These are phyloP conservation scores for Gonapodya sp. DNA, from an alignment of 192 early-diverging fungal genomes.

Conservation along the genomic window DNA sequence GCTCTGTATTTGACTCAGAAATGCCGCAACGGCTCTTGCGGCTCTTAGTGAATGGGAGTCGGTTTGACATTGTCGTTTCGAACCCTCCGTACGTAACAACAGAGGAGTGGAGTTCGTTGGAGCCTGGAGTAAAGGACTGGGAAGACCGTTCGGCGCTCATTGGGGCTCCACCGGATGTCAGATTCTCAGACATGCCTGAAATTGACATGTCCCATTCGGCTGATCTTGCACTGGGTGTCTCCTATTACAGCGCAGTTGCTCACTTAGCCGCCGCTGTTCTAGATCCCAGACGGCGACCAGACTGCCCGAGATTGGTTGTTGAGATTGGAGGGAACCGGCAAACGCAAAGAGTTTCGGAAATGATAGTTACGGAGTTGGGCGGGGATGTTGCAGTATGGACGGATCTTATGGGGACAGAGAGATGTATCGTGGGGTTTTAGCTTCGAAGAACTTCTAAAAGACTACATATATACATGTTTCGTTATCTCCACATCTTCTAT, in stretches of 20 bases:
- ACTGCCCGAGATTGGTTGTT: constrained; percentile 55
- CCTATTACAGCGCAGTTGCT: constrained; percentile 48
- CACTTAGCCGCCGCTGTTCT: constrained; percentile 28
- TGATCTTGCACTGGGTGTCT: constrained; percentile 38
- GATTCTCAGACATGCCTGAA: background rate
- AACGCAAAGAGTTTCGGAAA: constrained; percentile 28
- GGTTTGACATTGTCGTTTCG: constrained; percentile 66
- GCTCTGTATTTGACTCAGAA: background rate
- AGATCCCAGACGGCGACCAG: background rate
- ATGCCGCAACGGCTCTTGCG: constrained; percentile 9
- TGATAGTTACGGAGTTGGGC: constrained; percentile 44
- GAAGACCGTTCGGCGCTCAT: constrained; percentile 73
- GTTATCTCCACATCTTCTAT: too few species aligned
- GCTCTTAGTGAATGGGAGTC: constrained; percentile 9
- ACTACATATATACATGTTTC: too few species aligned
- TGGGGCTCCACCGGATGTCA: constrained; percentile 13
- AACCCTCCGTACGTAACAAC: constrained; percentile 87
- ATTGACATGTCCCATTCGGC: constrained; percentile 15
- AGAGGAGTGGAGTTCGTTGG: constrained; percentile 53
- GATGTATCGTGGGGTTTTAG: constrained; percentile 61
- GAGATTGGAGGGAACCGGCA: constrained; percentile 77
- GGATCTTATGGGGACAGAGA: constrained; percentile 60
- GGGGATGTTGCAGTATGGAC: constrained; percentile 58
- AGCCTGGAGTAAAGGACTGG: constrained; percentile 71
- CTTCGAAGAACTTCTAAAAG: too few species aligned